These are phyloP conservation scores for Xylaria sp. DNA, from an alignment of 2,329 filamentous ascomycete species.

Conservation along the genomic window DNA sequence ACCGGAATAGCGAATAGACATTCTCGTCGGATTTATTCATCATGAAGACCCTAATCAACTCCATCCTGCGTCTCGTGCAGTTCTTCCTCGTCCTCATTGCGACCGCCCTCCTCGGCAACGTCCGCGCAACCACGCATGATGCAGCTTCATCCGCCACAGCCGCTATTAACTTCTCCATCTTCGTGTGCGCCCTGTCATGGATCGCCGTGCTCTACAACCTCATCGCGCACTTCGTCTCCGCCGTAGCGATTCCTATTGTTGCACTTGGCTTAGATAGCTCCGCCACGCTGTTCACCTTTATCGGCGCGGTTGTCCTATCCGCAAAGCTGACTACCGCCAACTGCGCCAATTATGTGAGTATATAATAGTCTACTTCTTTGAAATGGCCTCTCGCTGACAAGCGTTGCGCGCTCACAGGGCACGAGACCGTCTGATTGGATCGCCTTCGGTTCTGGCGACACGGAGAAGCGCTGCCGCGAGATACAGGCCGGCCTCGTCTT, in stretches of 20 bases:
- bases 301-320: slow-evolving; percentile 75
- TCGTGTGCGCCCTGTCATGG: slow-evolving; percentile 74
- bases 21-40: not conserved
- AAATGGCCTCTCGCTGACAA: slow-evolving; percentile 9
- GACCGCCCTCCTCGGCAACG: slow-evolving; percentile 68
- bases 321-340: slow-evolving; percentile 75
- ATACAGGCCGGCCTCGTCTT: slow-evolving; percentile 80
- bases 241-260: slow-evolving; percentile 44
- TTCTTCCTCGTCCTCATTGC: slow-evolving; percentile 64
- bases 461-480: slow-evolving; percentile 75
- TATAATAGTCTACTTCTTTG: not conserved
- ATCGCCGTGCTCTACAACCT: slow-evolving; percentile 65
- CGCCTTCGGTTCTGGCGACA: slow-evolving; percentile 69
- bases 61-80: slow-evolving; percentile 61
- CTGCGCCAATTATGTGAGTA: slow-evolving; percentile 69
- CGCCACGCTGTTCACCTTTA: slow-evolving; percentile 75
- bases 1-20: slow-evolving; percentile 2
- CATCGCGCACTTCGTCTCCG: slow-evolving; percentile 42
- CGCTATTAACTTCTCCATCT: slow-evolving; percentile 75
- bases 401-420: slow-evolving; percentile 45
- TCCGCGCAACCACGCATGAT: slow-evolving; percentile 63
- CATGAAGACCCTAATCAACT: slow-evolving; percentile 54
- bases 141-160: slow-evolving; percentile 56
- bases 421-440: slow-evolving; percentile 65
- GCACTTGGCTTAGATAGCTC: slow-evolving; percentile 50